Conservation (phyloP, 2,329 filamentous ascomycete genomes). For the Fusarium sp. region DNA sequence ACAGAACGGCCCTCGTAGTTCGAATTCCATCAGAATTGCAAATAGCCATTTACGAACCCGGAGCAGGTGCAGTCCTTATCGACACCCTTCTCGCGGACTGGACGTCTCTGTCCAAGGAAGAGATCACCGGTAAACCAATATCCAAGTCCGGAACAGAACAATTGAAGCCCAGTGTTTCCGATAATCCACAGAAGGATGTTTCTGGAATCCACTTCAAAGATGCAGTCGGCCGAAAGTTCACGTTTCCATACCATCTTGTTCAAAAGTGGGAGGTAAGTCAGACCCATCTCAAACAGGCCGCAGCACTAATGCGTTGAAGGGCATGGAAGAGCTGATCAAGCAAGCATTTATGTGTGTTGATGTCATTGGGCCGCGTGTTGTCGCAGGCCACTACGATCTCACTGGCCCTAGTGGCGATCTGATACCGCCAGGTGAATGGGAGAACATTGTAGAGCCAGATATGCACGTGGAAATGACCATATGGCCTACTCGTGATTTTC, state of each 20-base stretch:
- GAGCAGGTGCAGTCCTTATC: neutral
- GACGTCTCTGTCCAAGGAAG: neutral
- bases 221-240: neutral
- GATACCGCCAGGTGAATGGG: too few species aligned
- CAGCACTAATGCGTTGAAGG: fast-evolving
- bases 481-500: too few species aligned
- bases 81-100: neutral
- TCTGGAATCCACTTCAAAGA: neutral
- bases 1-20: fast-evolving
- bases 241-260: neutral
- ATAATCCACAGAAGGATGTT: too few species aligned
- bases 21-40: neutral
- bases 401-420: too few species aligned
- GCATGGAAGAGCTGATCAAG: fast-evolving
- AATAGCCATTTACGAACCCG: neutral
- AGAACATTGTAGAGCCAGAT: too few species aligned
- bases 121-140: fast-evolving
- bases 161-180: fast-evolving
- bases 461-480: too few species aligned
- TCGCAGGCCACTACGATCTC: too few species aligned
- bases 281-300: fast-evolving
- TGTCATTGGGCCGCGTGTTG: too few species aligned
- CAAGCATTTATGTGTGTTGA: neutral
- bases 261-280: neutral
- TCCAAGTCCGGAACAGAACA: fast-evolving